Evolutionary conservation across 805 yeast species (phyloP).

Genomic region (Myxozyma neotropica): DNA sequence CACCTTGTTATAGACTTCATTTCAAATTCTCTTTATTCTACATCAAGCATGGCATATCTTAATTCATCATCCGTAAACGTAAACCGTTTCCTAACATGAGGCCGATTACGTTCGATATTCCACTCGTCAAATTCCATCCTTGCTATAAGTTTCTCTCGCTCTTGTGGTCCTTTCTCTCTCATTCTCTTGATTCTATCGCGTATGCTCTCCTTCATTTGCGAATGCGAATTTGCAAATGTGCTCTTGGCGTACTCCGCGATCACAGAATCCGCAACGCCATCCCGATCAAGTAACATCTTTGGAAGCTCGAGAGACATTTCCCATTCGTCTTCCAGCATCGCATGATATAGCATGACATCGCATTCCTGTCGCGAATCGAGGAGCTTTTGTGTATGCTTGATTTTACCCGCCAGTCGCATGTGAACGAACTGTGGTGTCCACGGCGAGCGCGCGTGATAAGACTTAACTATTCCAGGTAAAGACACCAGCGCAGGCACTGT

Average conservation of each 20-base stretch:
- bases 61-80: neutral
- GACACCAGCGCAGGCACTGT: neutral
- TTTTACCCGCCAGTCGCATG: neutral
- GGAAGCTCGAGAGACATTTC: slow-evolving; percentile 1
- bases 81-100: neutral
- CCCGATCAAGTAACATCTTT: neutral
- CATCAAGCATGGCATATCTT: slow-evolving; percentile 1
- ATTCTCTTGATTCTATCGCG: neutral
- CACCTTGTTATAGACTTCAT: neutral
- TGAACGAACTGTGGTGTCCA: neutral
- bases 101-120: neutral
- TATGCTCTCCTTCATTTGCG: neutral
- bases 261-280: neutral
- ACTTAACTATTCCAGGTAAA: neutral
- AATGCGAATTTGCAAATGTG: neutral
- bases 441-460: neutral
- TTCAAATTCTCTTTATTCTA: neutral
- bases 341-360: neutral
- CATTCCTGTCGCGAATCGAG: neutral
- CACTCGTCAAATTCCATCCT: neutral
- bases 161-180: neutral
- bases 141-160: neutral
- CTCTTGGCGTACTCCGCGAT: neutral
- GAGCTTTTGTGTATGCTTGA: neutral
- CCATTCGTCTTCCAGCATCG: slow-evolving; percentile 8